Evolutionary conservation across 2,329 filamentous ascomycete species (phyloP).

Genomic region (Clonostachys rosea): DNA sequence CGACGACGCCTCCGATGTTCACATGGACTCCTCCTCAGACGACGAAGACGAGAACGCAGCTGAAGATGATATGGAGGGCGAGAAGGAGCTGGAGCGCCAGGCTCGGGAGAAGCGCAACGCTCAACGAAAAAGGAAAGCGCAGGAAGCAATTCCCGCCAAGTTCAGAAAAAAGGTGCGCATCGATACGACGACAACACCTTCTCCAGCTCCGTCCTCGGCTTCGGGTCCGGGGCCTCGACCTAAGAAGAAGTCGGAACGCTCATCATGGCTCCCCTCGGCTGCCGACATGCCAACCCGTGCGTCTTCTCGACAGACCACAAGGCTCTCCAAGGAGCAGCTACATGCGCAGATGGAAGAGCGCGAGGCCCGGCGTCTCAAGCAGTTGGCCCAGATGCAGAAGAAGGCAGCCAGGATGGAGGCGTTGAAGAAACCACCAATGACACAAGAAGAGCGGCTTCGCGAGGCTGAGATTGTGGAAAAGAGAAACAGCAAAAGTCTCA

Average conservation of each 20-base stretch:
- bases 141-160: conserved; percentile 66
- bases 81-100: conserved; percentile 77
- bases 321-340: conserved; percentile 54
- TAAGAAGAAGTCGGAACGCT: conserved; percentile 57
- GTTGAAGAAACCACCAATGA: conserved; percentile 74
- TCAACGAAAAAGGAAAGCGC: conserved; percentile 75
- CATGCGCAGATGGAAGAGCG: conserved; percentile 71
- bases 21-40: conserved; percentile 81
- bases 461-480: conserved; percentile 82
- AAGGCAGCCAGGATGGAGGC: conserved; percentile 68
- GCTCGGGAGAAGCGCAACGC: conserved; percentile 63
- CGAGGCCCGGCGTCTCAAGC: conserved; percentile 65
- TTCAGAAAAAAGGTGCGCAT: conserved; percentile 76
- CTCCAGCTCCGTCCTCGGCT: conserved; percentile 21
- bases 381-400: conserved; percentile 63
- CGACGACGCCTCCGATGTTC: conserved; percentile 67
- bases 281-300: conserved; percentile 54
- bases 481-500: conserved; percentile 83
- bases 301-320: conserved; percentile 53
- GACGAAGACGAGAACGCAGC: conserved; percentile 59
- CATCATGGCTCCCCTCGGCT: conserved; percentile 51
- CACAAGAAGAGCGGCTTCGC: conserved; percentile 77
- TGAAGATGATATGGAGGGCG: conserved; percentile 72
- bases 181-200: conserved; percentile 39
- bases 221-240: conserved; percentile 38